phyloP scores from a whole-genome alignment of 768 basidiomycete species.

The Candolleomyces aberdarensis region DNA sequence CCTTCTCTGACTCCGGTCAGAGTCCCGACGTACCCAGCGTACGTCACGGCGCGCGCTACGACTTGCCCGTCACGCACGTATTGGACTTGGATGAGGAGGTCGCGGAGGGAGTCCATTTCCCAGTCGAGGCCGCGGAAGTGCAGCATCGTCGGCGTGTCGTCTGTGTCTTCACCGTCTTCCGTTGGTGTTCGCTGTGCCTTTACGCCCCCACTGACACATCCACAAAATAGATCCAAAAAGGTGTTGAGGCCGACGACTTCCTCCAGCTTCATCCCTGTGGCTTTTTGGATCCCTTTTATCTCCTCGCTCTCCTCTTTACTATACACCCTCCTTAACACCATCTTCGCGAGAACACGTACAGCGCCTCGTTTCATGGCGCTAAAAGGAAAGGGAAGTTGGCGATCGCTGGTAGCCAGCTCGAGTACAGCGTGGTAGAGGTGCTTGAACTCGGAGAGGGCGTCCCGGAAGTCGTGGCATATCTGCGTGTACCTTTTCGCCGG shows the following conservation, averaged over 20 bases:
- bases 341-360: conserved; percentile 19
- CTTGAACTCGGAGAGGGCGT: conserved; percentile 22
- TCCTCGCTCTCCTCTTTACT: conserved; percentile 32
- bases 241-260: conserved; percentile 37
- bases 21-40: conserved; percentile 36
- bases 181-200: not conserved
- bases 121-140: conserved; percentile 39
- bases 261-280: conserved; percentile 26
- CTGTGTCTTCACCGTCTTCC: conserved; percentile 16
- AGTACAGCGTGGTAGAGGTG: conserved; percentile 28
- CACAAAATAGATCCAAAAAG: conserved; percentile 36
- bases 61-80: conserved; percentile 29
- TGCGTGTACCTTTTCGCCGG: conserved; percentile 26
- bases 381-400: not conserved
- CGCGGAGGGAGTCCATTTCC: conserved; percentile 34
- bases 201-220: conserved; percentile 36
- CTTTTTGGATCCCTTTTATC: conserved; percentile 28
- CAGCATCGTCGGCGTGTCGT: conserved; percentile 19
- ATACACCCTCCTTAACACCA: conserved; percentile 25
- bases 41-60: conserved; percentile 34
- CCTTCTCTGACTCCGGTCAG: conserved; percentile 37
- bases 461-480: conserved; percentile 28
- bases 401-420: conserved; percentile 20
- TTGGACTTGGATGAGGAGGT: conserved; percentile 31
- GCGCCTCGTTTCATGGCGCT: too few relatives aligned